Conservation (phyloP, 768 basidiomycete genomes). For the Lactifluus subvellereus region DNA sequence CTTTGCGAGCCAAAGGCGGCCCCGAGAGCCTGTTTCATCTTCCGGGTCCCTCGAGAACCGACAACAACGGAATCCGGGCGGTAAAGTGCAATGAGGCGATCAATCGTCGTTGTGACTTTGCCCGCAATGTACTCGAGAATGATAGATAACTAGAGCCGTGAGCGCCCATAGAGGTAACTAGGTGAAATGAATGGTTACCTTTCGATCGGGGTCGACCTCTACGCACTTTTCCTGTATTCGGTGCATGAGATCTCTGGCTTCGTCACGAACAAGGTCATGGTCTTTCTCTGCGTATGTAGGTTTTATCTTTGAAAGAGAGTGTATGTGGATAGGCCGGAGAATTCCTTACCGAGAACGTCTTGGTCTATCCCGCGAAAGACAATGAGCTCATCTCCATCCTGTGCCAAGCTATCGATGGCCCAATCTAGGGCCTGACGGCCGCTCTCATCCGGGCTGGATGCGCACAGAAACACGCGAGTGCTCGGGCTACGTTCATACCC, state of each 20-base stretch:
- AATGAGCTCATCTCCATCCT: slow-evolving; percentile 89
- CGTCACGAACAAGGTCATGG: slow-evolving; percentile 71
- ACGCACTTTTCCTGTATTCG: slow-evolving; percentile 74
- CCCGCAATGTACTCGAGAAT: slow-evolving; percentile 95
- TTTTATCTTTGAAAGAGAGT: neutral
- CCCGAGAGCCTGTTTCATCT: slow-evolving; percentile 48
- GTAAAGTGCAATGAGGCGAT: slow-evolving; percentile 88
- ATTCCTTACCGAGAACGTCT: slow-evolving; percentile 65
- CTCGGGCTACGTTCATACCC: slow-evolving; percentile 69
- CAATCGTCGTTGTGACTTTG: slow-evolving; percentile 80
- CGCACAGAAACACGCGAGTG: slow-evolving; percentile 87
- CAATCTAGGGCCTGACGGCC: slow-evolving; percentile 88
- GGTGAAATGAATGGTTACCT: slow-evolving; percentile 37
- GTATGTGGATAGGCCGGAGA: neutral
- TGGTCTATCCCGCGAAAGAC: slow-evolving; percentile 87
- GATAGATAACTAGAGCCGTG: slow-evolving; percentile 60
- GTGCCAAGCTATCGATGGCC: slow-evolving; percentile 78
- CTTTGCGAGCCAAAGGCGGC: slow-evolving; percentile 45
- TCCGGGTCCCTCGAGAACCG: slow-evolving; percentile 72
- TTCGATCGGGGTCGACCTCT: slow-evolving; percentile 71
- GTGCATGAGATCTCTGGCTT: slow-evolving; percentile 78
- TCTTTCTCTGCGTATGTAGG: slow-evolving; percentile 51
- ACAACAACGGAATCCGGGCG: slow-evolving; percentile 91
- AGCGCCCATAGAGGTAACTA: neutral
- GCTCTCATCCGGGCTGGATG: slow-evolving; percentile 82